Base-by-base conservation (phyloP, 768 basidiomycete species). In the Trametes cinnabarina region DNA sequence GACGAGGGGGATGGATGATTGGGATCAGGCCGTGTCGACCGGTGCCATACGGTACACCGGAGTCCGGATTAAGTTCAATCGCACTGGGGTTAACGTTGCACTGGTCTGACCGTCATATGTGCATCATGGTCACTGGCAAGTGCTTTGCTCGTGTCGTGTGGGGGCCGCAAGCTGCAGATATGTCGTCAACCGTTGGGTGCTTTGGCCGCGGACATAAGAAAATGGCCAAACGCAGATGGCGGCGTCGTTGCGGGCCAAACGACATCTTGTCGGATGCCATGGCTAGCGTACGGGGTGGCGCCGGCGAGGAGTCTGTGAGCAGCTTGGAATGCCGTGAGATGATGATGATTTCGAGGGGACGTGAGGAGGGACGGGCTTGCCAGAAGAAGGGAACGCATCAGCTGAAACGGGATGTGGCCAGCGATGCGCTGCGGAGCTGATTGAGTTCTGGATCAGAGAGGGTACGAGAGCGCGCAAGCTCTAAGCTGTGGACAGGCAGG, bases 391-490 rank as follows among this genome's bases (percentile, higher is more conserved):
- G 44, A 35, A 34, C 20, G 28, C 39, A 48, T 47, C 58, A 59
- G 19, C n/a, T 22, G 34, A 32, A 25, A 12, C 57, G 47, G 47
- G 44, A 58, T 59, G 51, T 26, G 39, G 44, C 49, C 19, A 53
- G 47, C 3, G 50, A 19, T 10, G 22, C 19, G 51, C 51, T 58
- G 57, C 57, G 58, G 51, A 25, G 46, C 35, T 59, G 58, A 53
- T 53, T 52, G 50, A 25, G 57, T 58, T 52, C 51, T 25, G 49
- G 37, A 37, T 52, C 39, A 39, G 57, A 54, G 40, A 46, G 42
- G 20, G 34, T 15, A 28, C 17, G n/a, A 17, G 30, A 32, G 30
- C 23, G 28, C n/a, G 40, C n/a, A 14, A 41, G 32, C 30, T 28
- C 19, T 20, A 15, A 34, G 28, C 7, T 26, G 20, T 30, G 51